Evolutionary conservation across 331 rosid species (phyloP).

Genomic region (Acacia pycnantha): DNA sequence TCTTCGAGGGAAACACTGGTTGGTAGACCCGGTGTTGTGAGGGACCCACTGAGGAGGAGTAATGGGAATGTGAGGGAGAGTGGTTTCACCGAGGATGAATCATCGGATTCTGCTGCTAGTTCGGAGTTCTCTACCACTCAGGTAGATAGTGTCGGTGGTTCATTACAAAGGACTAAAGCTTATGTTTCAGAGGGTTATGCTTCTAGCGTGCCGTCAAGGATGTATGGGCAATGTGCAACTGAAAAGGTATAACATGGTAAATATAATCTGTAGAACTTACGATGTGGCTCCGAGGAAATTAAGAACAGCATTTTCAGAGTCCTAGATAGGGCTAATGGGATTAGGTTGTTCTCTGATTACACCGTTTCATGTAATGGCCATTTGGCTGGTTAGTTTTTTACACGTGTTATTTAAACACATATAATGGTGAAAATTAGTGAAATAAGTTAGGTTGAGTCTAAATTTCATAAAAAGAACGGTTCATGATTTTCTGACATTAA

Average conservation of each 20-base stretch:
- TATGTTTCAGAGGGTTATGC: conserved; percentile 76
- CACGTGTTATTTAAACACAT: not conserved
- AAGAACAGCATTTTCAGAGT: not conserved
- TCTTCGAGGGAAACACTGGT: conserved; percentile 86
- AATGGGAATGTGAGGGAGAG: conserved; percentile 48
- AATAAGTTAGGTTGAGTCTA: not conserved
- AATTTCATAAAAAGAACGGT: not conserved
- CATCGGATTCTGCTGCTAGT: conserved; percentile 86
- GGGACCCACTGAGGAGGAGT: conserved; percentile 39
- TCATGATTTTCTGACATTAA: not conserved
- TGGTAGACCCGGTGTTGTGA: conserved; percentile 44
- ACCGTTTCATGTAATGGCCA: not conserved
- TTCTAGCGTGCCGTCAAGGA: conserved; percentile 67
- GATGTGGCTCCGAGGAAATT: not conserved
- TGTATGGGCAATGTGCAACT: conserved; percentile 47
- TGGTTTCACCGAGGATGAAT: conserved; percentile 76
- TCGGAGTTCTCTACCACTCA: conserved; percentile 88
- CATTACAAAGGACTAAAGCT: conserved; percentile 45
- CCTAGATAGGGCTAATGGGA: not conserved
- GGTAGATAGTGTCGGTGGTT: conserved; percentile 71
- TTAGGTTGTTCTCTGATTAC: not conserved
- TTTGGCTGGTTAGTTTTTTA: not conserved
- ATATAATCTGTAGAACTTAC: not conserved
- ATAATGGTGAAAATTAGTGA: not conserved
- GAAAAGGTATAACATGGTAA: conserved; percentile 51